phyloP scores from a whole-genome alignment of 2,329 filamentous ascomycete species.

The Chaetomium globosum region DNA sequence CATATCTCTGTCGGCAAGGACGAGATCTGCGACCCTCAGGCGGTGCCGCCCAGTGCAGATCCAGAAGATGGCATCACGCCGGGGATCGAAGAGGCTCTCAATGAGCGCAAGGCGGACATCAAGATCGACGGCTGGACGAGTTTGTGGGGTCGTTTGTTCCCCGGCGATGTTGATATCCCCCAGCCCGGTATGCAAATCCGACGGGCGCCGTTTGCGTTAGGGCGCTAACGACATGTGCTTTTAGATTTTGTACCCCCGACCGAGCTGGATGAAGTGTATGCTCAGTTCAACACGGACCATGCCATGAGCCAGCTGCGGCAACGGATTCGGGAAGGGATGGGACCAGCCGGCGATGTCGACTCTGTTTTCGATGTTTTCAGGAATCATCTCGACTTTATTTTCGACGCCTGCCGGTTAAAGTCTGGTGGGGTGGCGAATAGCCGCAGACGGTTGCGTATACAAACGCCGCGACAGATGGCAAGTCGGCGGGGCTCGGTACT shows the following conservation, averaged over 20 bases:
- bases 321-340: conserved; percentile 17
- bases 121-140: conserved; percentile 35
- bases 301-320: conserved; percentile 3
- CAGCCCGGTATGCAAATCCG: conserved; percentile 23
- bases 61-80: conserved; percentile 37
- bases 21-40: conserved; percentile 29
- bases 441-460: conserved; percentile 15
- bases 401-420: conserved; percentile 24
- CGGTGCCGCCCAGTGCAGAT: conserved; percentile 22
- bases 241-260: conserved; percentile 35
- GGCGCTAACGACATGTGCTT: not conserved
- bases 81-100: conserved; percentile 30
- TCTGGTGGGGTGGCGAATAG: conserved; percentile 3
- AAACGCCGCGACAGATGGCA: not conserved
- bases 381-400: conserved; percentile 27
- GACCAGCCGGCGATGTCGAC: not conserved
- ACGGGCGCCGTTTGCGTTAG: not conserved
- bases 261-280: conserved; percentile 35
- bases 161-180: conserved; percentile 15
- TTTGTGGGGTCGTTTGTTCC: conserved; percentile 34
- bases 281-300: conserved; percentile 23
- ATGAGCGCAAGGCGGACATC: conserved; percentile 32
- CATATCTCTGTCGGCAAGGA: conserved; percentile 28
- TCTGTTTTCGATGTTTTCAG: conserved; percentile 19
- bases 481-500: conserved; percentile 11